Percentiles rank a stretch among this genome's conserved stretches.
Conservation (phyloP, 2,329 filamentous ascomycete species). For the Pseudonectria foliicola region DNA sequence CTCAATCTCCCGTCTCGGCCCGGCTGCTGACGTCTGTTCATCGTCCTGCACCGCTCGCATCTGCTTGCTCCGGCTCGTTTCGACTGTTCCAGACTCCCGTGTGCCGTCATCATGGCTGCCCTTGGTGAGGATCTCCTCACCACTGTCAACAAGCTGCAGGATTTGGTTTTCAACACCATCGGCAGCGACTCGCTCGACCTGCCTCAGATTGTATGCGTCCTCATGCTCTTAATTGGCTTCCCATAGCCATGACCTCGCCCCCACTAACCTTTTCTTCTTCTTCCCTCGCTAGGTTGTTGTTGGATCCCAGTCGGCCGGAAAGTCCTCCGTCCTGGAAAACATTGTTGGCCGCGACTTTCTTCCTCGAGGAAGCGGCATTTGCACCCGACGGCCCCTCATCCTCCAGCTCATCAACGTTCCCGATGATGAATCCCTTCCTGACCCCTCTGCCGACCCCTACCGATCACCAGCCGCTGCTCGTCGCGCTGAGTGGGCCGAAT, state of each 20-base stretch:
- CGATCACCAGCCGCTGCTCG: conserved; percentile 65
- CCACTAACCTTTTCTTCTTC: background rate
- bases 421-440: conserved; percentile 59
- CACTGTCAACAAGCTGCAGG: conserved; percentile 97
- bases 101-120: conserved; percentile 67
- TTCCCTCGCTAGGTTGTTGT: conserved; percentile 89
- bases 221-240: conserved; percentile 9
- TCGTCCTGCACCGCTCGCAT: conserved; percentile 4
- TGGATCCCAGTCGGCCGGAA: conserved; percentile 95
- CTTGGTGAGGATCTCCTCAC: conserved; percentile 91
- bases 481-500: conserved; percentile 80
- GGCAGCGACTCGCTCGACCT: conserved; percentile 96
- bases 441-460: conserved; percentile 64
- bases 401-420: conserved; percentile 97
- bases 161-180: conserved; percentile 99
- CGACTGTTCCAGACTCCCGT: conserved; percentile 1
- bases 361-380: conserved; percentile 91
- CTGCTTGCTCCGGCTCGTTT: conserved; percentile 4
- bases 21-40: conserved; percentile 1
- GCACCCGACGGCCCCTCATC: conserved; percentile 88
- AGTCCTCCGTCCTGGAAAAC: conserved; percentile 97
- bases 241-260: conserved; percentile 13
- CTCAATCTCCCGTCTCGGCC: background rate
- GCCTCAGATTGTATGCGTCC: conserved; percentile 80
- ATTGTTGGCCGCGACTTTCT: conserved; percentile 97